These are phyloP conservation scores for Phascolomyces articulosus DNA, from an alignment of 371 early-diverging fungal genomes.

Conservation along the genomic window DNA sequence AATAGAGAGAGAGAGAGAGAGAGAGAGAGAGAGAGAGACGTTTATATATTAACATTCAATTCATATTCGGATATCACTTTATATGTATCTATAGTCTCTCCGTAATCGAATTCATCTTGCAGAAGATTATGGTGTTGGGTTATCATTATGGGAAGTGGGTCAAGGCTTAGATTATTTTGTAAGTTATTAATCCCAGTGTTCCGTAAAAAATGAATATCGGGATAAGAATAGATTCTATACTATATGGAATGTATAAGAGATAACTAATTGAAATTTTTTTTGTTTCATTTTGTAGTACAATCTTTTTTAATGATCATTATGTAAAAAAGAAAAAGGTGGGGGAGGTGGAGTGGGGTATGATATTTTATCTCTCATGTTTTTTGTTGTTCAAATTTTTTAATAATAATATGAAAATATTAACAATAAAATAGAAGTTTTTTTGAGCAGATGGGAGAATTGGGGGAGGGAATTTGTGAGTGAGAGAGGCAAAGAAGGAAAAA, in stretches of 20 bases:
- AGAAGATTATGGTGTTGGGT: conserved; percentile 59
- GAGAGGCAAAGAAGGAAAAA: conserved; percentile 1
- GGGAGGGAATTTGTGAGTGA: too few relatives aligned
- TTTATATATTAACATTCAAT: background rate
- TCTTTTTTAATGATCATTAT: background rate
- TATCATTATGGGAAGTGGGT: conserved; percentile 71
- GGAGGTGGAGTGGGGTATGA: background rate
- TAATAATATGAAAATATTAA: background rate
- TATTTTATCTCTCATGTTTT: background rate
- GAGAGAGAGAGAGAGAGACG: too few relatives aligned
- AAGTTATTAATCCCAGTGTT: conserved; percentile 18
- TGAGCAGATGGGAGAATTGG: too few relatives aligned
- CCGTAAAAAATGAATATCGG: too few relatives aligned
- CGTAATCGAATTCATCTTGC: conserved; percentile 49
- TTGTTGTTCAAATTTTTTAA: background rate
- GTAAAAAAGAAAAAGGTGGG: background rate
- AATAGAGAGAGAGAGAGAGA: too few relatives aligned
- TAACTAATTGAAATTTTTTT: background rate
- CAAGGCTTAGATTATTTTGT: conserved; percentile 71
- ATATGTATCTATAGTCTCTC: conserved; percentile 48
- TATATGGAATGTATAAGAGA: too few relatives aligned
- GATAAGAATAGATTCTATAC: too few relatives aligned
- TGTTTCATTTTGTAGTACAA: background rate
- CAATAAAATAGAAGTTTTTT: background rate
- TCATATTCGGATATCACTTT: background rate